Base-by-base conservation (phyloP, 1,139 yeast genomes). In the Fermentozyma sake region DNA sequence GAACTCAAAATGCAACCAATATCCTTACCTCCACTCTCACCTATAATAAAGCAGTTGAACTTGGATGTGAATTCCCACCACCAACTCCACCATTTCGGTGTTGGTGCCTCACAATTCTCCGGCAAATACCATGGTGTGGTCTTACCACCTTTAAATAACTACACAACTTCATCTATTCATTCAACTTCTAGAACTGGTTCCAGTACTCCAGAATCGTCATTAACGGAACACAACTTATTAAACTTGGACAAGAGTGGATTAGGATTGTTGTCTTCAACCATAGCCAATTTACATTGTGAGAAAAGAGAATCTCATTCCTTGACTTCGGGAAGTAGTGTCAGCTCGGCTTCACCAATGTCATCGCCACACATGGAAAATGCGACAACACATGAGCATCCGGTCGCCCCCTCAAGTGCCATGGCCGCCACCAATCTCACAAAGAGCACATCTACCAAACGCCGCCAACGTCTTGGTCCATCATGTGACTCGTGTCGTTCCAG, bases 401-500 rank as follows among this genome's bases (percentile, higher is more conserved):
- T 13, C 24, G 9, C 14, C 18, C 17, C 20, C 9, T 11, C 6
- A 20, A 9, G 16, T 12, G 16, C 18, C 14, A 17, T 14, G 17
- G 14, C 13, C 22, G 8, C 20, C 12, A 12, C 14, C 17, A 12
- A 17, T 11, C 10, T 7, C 16, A 18, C 17, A 14, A 33, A 42
- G 23, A n/a, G n/a, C n/a, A n/a, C n/a, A n/a, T n/a, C n/a, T n/a
- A n/a, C n/a, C n/a, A 67, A 58, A 37, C 67, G 68, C 52, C 53
- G 82, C 40, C 89, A 81, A 52, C 58, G 91, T 35, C 61, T 74
- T 13, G 89, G 91, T 0, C 89, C 89, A 7, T 75, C 83, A 26
- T 81, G 91, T 53, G 89, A 81, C 49, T 60, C 72, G 23, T 81
- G 91, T 50, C 62, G 87, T 29, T 50, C 71, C n/a, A 67, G 85